Conservation (phyloP, 306 rosid species). For the Rosa multiflora region DNA sequence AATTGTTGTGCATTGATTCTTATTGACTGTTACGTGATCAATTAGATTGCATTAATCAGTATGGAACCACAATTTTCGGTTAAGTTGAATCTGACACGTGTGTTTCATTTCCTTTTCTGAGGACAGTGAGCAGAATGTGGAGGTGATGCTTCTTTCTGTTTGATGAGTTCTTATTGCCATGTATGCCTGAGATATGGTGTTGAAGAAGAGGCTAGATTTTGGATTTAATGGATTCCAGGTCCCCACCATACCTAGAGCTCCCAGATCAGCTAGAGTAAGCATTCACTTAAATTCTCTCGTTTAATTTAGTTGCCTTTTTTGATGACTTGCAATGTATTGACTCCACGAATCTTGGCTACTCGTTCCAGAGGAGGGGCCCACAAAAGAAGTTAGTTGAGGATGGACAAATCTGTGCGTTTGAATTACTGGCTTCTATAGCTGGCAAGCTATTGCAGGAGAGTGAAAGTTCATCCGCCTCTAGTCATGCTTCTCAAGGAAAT, state of each 20-base stretch:
- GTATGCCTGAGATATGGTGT: constrained; percentile 76
- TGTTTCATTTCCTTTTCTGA: constrained; percentile 13
- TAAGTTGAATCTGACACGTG: constrained; percentile 12
- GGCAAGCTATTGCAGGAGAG: constrained; percentile 85
- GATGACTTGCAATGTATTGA: constrained; percentile 27
- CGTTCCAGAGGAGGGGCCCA: constrained; percentile 62
- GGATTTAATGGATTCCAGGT: constrained; percentile 66
- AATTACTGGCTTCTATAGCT: constrained; percentile 84
- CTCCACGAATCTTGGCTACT: constrained; percentile 31
- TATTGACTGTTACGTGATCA: constrained; percentile 13
- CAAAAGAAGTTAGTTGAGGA: constrained; percentile 49
- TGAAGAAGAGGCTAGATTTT: constrained; percentile 62
- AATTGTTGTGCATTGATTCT: constrained; percentile 5
- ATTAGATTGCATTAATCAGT: constrained; percentile 6
- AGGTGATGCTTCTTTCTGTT: constrained; percentile 37
- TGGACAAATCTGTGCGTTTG: constrained; percentile 65
- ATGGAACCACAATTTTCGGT: neutral
- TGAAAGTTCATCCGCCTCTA: constrained; percentile 71
- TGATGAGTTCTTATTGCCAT: constrained; percentile 43
- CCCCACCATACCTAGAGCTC: constrained; percentile 70
- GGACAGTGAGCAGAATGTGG: constrained; percentile 46
- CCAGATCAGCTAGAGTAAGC: constrained; percentile 89
- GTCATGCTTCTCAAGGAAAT: constrained; percentile 73
- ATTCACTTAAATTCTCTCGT: constrained; percentile 9
- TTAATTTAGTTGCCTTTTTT: neutral